Evolutionary conservation across 1,139 yeast species (phyloP), one percentile per base, ranked within the genome.

Genomic region (Geotrichum aggregatum): DNA sequence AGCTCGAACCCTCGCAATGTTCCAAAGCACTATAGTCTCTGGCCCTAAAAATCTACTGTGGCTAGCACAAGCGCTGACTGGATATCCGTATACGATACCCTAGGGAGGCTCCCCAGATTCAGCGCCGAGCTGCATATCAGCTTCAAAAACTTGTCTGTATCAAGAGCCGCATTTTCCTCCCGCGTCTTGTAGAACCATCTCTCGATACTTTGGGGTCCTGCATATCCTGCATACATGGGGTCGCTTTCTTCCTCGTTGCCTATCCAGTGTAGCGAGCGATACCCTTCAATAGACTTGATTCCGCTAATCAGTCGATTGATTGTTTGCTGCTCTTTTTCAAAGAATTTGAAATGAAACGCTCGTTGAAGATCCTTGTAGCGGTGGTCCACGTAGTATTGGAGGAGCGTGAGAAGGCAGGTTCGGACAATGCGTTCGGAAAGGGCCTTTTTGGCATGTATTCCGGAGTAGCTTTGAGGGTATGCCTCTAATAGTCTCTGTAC

Each of bases 361-460:
- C 31, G 38, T 26, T 44, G 43, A 10, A 52, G 38, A n/a, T 47
- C 46, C 31, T 26, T 30, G 34, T 41, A 42, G 13, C 36, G 40
- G 31, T 35, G 42, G 7, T 22, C 21, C 13, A 28, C n/a, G 38
- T 45, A 52, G 19, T 39, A 18, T 3, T 16, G 28, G 1, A 52
- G 26, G 10, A 43, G 45, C 11, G 22, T 18, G 1, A 33, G 7
- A 14, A 52, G 31, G n/a, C 48, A 50, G 18, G 16, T 24, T 7
- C 51, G 50, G 19, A 52, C 42, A 1, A 52, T 28, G 22, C 42
- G 36, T 26, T 52, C 54, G 18, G 48, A n/a, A n/a, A 52, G 19
- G 3, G 18, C 16, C 8, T 2, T 7, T n/a, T n/a, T 3, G 16
- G 19, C 18, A 24, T 24, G 28, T 2, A 34, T 10, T n/a, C 3